Evolutionary conservation across 2,329 filamentous ascomycete genomes (phyloP), one percentile per base, ranked within the genome.

Genomic region (Trichoderma breve): DNA sequence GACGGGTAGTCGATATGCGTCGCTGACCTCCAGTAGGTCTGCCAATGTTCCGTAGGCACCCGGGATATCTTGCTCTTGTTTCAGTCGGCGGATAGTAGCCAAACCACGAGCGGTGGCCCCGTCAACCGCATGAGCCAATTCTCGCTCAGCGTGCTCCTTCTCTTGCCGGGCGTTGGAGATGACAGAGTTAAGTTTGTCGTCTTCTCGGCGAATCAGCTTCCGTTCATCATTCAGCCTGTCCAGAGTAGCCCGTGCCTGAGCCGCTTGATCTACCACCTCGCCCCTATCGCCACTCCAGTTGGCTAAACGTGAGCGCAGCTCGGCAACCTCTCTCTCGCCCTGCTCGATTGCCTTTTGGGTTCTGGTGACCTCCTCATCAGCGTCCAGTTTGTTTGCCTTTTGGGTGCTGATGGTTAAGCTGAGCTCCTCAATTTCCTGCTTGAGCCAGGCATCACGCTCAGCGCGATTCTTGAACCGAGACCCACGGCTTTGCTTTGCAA

Each of bases 41-140:
- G 95, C 95, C 47, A 99, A 83, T 0, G 95, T 97, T 64, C 97
- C 96, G 79, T 97, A 97, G 2, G 96, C 94, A 30, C 96, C 96
- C 1, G 92, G 88, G 6, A 98, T 89, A 73, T 94, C 89, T 74
- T 92, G 86, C 75, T 97, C 91, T 62, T 90, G 88, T 82, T 94
- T 95, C 76, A 98, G 87, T 57, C 92, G 90, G 70, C 94, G 91
- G 21, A 99, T 92, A 3, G 93, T 92, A n/a, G 93, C 92, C 60
- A 99, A 86, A 77, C 95, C 96, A 64, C 93, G 90, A 71, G 93
- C 92, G 6, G 95, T 98, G 70, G 93, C 92, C 73, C 92, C 90
- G 79, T 99, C 96, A 90, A 98, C 97, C 78, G 94, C 92, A 51
- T 94, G 90, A 3, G 92, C 91, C 18, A 98, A 86, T 73, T 89